Base-by-base conservation (phyloP, 208 protist species). In the Leishmania gerbilli region DNA sequence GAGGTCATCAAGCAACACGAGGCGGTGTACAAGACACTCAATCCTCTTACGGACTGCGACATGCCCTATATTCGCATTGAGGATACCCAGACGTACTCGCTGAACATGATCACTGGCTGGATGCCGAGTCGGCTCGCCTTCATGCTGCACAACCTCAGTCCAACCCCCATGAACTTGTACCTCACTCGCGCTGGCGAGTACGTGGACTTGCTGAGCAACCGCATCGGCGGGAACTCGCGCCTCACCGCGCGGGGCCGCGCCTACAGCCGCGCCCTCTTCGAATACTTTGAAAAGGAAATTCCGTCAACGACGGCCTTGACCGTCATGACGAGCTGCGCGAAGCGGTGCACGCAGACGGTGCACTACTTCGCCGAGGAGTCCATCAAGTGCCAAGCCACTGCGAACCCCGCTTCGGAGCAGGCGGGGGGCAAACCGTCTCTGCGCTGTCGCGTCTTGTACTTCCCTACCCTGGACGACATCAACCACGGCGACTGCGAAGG, bases 401-500 rank as follows among this genome's bases (percentile, higher is more conserved):
- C 60, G 17, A 67, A 51, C 19, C 13, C 64, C 1, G 34, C 56
- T 2, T 56, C 72, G 3, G 31, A 62, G 27, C 55, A n/a, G 3
- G 37, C 9, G n/a, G 75, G 77, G 13, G 42, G 45, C 7, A 56
- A 82, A n/a, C 75, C 74, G 0, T 45, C 83, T 47, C 71, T 95
- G 37, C 85, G 89, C 60, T 97, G 94, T 78, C 91, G 91, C 47
- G 94, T 97, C 24, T 87, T 85, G 8, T 97, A 95, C 84, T 90
- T 97, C 67, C 95, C 95, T 13, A 96, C 93, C 19, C 86, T 97
- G 56, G 95, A 97, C 76, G 92, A 96, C 79, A 89, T 96, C 74
- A 95, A 95, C 69, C 90, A 96, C 79, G 95, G 95, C 58, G 95
- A 97, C 84, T 97, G 92, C 74, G 90, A 96, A 56, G 95, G 95